Percentiles rank a stretch among this genome's conserved stretches.
phyloP scores from a whole-genome alignment of 1,139 yeast species.

The Candida sanyaensis region DNA sequence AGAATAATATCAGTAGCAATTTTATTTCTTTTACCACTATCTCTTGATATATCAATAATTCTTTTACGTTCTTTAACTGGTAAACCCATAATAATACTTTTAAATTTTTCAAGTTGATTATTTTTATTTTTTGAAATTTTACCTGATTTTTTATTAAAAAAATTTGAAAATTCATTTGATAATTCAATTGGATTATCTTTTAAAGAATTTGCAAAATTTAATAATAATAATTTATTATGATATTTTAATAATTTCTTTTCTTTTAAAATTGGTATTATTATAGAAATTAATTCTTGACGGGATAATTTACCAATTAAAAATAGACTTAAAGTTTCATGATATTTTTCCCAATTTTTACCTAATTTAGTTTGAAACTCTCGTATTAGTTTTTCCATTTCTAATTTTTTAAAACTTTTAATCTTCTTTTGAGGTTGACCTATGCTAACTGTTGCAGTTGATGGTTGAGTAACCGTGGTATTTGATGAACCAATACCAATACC shows the following conservation, averaged over 20 bases:
- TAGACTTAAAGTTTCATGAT: conserved; percentile 75
- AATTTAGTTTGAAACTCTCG: conserved; percentile 69
- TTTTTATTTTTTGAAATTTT: conserved; percentile 51
- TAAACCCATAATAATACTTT: conserved; percentile 83
- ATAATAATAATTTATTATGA: conserved; percentile 81
- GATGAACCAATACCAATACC: background rate
- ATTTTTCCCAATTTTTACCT: conserved; percentile 83
- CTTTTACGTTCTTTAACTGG: conserved; percentile 85
- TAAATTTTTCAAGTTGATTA: conserved; percentile 76
- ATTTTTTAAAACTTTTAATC: conserved; percentile 38
- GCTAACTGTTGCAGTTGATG: conserved; percentile 13
- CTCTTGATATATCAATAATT: conserved; percentile 79
- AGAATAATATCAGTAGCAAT: conserved; percentile 75
- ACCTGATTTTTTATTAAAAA: conserved; percentile 51
- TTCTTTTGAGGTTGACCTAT: conserved; percentile 5
- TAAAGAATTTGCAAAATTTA: conserved; percentile 82
- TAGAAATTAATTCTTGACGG: conserved; percentile 66
- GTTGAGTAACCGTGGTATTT: conserved; percentile 4
- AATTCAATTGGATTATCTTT: conserved; percentile 62
- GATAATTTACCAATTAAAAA: conserved; percentile 82
- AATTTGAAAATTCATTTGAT: conserved; percentile 53
- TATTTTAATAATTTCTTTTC: conserved; percentile 46
- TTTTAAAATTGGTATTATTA: conserved; percentile 57
- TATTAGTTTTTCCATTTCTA: conserved; percentile 74
- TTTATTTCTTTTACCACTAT: conserved; percentile 76